These are phyloP conservation scores for Colletotrichum sp. DNA, from an alignment of 2,329 filamentous ascomycete genomes.

Conservation along the genomic window DNA sequence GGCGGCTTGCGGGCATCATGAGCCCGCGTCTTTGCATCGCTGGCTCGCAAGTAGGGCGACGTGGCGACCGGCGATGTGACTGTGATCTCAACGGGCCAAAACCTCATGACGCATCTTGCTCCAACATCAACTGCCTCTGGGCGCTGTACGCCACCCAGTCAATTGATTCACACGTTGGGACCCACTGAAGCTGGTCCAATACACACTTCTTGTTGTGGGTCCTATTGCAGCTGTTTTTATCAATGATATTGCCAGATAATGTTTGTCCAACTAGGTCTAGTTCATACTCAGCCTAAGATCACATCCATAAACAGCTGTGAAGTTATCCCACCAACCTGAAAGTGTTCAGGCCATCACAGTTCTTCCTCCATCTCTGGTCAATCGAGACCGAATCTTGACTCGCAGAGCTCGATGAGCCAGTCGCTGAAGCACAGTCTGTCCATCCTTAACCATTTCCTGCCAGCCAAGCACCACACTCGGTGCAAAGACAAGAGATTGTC, in stretches of 20 bases:
- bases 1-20: neutral
- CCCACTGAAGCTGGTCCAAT: neutral
- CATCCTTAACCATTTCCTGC: neutral
- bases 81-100: neutral
- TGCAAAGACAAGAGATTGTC: constrained; percentile 51
- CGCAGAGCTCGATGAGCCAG: neutral
- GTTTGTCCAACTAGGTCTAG: neutral
- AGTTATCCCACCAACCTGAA: neutral
- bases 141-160: too few species aligned
- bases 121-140: too few species aligned
- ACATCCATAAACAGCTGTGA: neutral
- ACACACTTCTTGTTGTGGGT: neutral
- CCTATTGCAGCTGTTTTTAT: neutral
- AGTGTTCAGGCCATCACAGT: neutral
- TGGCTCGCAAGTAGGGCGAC: neutral
- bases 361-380: neutral
- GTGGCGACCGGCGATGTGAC: neutral
- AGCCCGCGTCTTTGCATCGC: neutral
- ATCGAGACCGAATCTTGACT: neutral
- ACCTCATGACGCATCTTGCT: neutral
- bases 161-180: too few species aligned
- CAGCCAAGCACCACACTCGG: constrained; percentile 24
- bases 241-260: neutral
- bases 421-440: neutral
- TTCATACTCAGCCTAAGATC: neutral